Evolutionary conservation across 2,329 filamentous ascomycete genomes (phyloP).

Genomic region (Magnaporthiopsis poae): DNA sequence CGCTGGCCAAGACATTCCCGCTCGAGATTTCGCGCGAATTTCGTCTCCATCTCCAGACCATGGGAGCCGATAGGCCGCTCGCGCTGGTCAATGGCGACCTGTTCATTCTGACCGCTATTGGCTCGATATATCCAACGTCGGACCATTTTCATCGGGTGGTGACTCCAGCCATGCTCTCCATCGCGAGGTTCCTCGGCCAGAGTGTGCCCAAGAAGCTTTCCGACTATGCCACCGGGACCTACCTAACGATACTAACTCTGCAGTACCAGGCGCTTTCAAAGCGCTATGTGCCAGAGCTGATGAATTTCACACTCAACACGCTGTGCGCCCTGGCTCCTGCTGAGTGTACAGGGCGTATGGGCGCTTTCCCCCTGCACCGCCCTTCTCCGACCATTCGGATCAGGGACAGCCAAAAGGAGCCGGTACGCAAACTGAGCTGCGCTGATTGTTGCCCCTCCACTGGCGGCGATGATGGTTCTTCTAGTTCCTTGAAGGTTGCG

Average conservation of each 20-base stretch:
- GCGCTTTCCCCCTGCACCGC: conserved; percentile 52
- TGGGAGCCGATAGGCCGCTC: conserved; percentile 38
- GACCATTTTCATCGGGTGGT: conserved; percentile 95
- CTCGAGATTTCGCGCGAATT: conserved; percentile 69
- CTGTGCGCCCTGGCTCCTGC: conserved; percentile 56
- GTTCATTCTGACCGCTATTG: conserved; percentile 71
- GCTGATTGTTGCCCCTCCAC: conserved; percentile 36
- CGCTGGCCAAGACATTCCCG: conserved; percentile 76
- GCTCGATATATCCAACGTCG: conserved; percentile 81
- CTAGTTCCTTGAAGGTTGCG: conserved; percentile 38
- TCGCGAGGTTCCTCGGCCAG: conserved; percentile 73
- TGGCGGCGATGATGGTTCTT: not conserved
- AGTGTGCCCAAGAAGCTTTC: conserved; percentile 55
- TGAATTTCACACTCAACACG: conserved; percentile 71
- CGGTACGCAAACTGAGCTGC: conserved; percentile 46
- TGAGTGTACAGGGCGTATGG: conserved; percentile 35
- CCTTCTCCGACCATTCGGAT: conserved; percentile 43
- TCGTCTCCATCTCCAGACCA: conserved; percentile 57
- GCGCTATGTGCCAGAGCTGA: conserved; percentile 78
- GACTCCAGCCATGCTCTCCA: conserved; percentile 79
- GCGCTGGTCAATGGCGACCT: conserved; percentile 60
- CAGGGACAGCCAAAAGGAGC: conserved; percentile 28
- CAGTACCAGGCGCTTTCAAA: conserved; percentile 78
- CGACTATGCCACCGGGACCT: conserved; percentile 66
- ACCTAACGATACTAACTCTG: conserved; percentile 65